phyloP scores from a whole-genome alignment of 2,329 filamentous ascomycete genomes.

The Penicillium decumbens region DNA sequence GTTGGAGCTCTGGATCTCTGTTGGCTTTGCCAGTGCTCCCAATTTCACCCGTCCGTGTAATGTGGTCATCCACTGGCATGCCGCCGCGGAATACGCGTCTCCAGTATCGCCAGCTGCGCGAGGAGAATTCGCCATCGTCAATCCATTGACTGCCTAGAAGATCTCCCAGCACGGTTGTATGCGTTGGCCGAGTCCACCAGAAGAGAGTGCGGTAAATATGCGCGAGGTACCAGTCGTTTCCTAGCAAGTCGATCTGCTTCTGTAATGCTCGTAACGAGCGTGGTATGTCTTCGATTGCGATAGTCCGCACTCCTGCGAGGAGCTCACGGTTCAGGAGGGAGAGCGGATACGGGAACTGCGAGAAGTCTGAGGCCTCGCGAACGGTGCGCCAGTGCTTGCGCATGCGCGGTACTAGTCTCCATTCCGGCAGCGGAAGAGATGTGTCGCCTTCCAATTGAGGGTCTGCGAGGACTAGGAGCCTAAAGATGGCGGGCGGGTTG shows the following conservation, averaged over 20 bases:
- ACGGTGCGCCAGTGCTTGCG: conserved; percentile 32
- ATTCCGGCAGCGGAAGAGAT: conserved; percentile 59
- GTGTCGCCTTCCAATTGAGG: conserved; percentile 92
- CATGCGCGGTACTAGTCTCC: conserved; percentile 43
- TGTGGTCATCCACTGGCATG: conserved; percentile 54
- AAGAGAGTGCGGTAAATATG: conserved; percentile 81
- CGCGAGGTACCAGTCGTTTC: conserved; percentile 90
- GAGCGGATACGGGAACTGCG: conserved; percentile 6
- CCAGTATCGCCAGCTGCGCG: conserved; percentile 73
- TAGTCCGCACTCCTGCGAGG: conserved; percentile 18
- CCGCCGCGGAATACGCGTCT: conserved; percentile 67
- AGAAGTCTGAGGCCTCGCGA: conserved; percentile 11
- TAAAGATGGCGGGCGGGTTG: conserved; percentile 62
- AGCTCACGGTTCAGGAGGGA: conserved; percentile 17
- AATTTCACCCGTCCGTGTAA: conserved; percentile 31
- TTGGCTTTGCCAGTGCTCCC: conserved; percentile 40
- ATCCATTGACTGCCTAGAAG: conserved; percentile 96
- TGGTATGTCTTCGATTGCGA: conserved; percentile 64
- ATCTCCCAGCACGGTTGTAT: conserved; percentile 84
- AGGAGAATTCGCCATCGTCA: conserved; percentile 73
- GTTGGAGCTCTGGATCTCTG: conserved; percentile 18
- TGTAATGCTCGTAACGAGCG: conserved; percentile 61
- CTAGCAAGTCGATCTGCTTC: conserved; percentile 81
- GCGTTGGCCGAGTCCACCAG: conserved; percentile 82
- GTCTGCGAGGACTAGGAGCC: conserved; percentile 82